phyloP scores from a whole-genome alignment of 257 asterid species.

The Scutellaria baicalensis region DNA sequence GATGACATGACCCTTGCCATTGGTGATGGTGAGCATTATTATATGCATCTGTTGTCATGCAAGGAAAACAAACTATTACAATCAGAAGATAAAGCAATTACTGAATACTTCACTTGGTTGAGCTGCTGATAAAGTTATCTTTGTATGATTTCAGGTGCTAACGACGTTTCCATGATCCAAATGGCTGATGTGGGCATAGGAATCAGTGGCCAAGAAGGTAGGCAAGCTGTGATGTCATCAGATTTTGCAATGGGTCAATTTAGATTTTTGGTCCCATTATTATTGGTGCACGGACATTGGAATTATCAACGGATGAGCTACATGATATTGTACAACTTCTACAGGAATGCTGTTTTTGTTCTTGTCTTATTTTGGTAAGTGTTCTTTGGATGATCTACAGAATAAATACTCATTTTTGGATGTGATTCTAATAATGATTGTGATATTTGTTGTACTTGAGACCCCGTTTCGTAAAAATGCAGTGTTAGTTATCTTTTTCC shows the following conservation, averaged over 20 bases:
- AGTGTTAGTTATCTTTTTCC: too few relatives aligned
- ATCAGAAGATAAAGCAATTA: neutral
- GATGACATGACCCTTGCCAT: constrained; percentile 96
- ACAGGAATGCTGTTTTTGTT: constrained; percentile 84
- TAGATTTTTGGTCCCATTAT: constrained; percentile 82
- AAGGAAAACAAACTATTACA: neutral
- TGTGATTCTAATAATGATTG: neutral
- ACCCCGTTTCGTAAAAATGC: too few relatives aligned
- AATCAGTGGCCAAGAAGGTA: constrained; percentile 97
- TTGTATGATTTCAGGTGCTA: constrained; percentile 61
- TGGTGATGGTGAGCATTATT: constrained; percentile 75
- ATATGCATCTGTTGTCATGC: neutral
- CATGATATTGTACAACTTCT: constrained; percentile 90
- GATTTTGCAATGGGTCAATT: constrained; percentile 99
- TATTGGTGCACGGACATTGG: constrained; percentile 98
- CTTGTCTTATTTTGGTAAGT: constrained; percentile 88
- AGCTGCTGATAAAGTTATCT: neutral
- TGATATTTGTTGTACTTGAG: too few relatives aligned
- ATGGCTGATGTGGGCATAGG: constrained; percentile 99
- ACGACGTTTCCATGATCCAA: constrained; percentile 99
- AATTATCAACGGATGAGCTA: constrained; percentile 95
- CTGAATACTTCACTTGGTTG: neutral
- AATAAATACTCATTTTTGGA: neutral
- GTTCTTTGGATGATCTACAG: neutral
- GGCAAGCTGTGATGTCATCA: constrained; percentile 99